Evolutionary conservation across 768 basidiomycete species (phyloP).

Genomic region (Phanerochaete carnosa): DNA sequence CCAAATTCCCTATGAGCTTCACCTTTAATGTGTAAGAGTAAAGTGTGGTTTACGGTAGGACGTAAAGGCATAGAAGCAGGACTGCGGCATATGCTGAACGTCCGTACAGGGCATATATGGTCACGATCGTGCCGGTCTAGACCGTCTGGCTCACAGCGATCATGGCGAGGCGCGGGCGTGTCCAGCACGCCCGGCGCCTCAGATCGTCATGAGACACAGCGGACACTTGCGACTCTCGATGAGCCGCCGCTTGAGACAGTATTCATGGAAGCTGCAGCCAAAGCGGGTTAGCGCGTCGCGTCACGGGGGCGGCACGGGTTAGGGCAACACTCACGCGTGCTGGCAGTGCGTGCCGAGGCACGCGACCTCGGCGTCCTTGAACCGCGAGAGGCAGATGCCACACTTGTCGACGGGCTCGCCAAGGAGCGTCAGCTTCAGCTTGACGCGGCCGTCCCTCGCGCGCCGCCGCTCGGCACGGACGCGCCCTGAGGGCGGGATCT

Average conservation of each 20-base stretch:
- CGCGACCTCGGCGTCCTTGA: constrained; percentile 54
- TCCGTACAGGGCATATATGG: too few relatives aligned
- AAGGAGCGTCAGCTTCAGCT: constrained; percentile 64
- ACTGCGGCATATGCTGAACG: too few relatives aligned
- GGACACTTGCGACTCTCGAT: constrained; percentile 60
- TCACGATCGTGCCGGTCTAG: too few relatives aligned
- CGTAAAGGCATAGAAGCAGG: not conserved
- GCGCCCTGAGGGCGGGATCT: constrained; percentile 17
- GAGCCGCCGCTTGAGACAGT: constrained; percentile 62
- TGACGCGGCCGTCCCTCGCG: constrained; percentile 61
- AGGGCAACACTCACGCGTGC: constrained; percentile 43
- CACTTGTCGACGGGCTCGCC: constrained; percentile 67
- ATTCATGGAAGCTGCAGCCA: constrained; percentile 50
- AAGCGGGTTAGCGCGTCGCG: not conserved
- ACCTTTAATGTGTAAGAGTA: not conserved
- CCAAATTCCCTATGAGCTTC: not conserved
- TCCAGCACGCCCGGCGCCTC: constrained; percentile 1
- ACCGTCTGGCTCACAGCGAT: not conserved
- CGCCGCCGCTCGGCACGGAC: constrained; percentile 60
- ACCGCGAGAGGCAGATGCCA: constrained; percentile 70
- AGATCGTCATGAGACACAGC: constrained; percentile 51
- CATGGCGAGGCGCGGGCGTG: not conserved
- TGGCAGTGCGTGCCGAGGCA: constrained; percentile 55
- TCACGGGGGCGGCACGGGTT: not conserved
- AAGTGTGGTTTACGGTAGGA: not conserved